These are phyloP conservation scores for Marasmius tenuissimus DNA, from an alignment of 1,284 basidiomycete species.

Conservation along the genomic window DNA sequence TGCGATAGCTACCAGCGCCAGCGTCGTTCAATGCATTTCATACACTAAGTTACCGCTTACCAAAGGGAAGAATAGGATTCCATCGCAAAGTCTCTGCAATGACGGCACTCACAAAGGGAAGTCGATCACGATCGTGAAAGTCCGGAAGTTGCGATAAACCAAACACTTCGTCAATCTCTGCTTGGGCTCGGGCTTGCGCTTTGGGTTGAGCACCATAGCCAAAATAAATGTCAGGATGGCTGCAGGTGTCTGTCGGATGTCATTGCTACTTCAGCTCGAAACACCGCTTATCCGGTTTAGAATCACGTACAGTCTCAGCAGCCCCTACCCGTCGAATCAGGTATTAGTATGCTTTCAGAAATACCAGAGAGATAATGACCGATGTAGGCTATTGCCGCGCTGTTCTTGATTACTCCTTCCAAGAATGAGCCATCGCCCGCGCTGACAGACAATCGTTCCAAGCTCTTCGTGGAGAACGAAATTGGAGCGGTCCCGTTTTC, in stretches of 20 bases:
- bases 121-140: not conserved
- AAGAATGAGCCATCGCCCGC: not conserved
- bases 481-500: not conserved
- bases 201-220: not conserved
- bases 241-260: not conserved
- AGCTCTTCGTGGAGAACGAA: not conserved
- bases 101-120: conserved; percentile 1
- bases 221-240: not conserved
- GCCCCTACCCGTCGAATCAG: too few species aligned
- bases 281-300: not conserved
- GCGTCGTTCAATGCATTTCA: not conserved
- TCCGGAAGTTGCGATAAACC: not conserved
- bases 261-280: not conserved
- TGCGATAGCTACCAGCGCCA: not conserved
- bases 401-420: not conserved
- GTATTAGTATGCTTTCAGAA: too few species aligned
- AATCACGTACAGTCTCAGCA: too few species aligned
- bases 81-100: not conserved
- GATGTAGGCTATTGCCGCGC: not conserved
- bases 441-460: not conserved
- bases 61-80: not conserved
- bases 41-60: not conserved
- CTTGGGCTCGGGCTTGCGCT: not conserved
- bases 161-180: not conserved
- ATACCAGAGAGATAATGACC: too few species aligned